These are phyloP conservation scores for Friedmanniomyces simplex DNA, from an alignment of 495 filamentous ascomycete species.

Conservation along the genomic window DNA sequence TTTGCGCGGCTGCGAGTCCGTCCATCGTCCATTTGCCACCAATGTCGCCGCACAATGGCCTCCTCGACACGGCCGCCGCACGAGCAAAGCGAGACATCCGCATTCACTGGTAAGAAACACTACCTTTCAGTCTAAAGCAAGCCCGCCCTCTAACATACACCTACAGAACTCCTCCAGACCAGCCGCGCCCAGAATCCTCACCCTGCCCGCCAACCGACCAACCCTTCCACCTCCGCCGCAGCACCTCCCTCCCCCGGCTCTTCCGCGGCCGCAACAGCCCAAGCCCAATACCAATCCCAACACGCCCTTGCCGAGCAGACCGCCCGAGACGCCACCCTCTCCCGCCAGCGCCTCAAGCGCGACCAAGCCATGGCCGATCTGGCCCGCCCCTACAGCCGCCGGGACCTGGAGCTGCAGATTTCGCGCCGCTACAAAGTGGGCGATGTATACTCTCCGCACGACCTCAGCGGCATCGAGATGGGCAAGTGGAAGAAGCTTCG, in stretches of 20 bases:
- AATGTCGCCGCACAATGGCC: slow-evolving; percentile 13
- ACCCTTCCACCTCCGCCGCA: not conserved
- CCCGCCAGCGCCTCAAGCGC: not conserved
- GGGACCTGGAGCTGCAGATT: slow-evolving; percentile 18
- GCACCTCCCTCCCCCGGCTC: not conserved
- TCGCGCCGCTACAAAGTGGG: slow-evolving; percentile 54
- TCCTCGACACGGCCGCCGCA: not conserved
- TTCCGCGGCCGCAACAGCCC: not conserved
- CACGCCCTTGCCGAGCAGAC: slow-evolving; percentile 1
- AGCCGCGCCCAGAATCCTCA: not conserved
- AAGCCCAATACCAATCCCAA: not conserved
- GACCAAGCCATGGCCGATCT: not conserved
- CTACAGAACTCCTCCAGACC: slow-evolving; percentile 4
- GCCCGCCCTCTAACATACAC: not conserved
- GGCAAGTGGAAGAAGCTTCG: slow-evolving; percentile 48
- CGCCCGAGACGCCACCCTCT: not conserved
- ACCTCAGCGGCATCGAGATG: slow-evolving; percentile 66
- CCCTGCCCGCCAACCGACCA: not conserved
- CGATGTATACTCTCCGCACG: slow-evolving; percentile 84
- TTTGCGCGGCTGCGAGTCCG: slow-evolving; percentile 5
- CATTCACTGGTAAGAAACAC: slow-evolving; percentile 6
- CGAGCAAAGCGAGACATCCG: not conserved
- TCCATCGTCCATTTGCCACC: slow-evolving; percentile 7
- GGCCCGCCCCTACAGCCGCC: slow-evolving; percentile 3
- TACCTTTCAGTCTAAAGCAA: not conserved